Conservation (phyloP, 169 alveolate genomes). For the Cytauxzoon felis region DNA sequence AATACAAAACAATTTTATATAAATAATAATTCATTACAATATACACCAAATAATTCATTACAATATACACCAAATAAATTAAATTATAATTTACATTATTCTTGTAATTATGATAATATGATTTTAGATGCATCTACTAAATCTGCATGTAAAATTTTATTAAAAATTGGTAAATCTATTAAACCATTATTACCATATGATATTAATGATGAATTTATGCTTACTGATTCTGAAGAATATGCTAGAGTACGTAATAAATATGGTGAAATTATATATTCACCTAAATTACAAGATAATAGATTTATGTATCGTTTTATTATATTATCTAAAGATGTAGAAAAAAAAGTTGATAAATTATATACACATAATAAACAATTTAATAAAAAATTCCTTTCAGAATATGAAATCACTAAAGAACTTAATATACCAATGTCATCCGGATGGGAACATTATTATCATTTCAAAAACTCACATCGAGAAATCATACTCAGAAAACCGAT, state of each 20-base stretch:
- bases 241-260: constrained; percentile 35
- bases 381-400: constrained; percentile 53
- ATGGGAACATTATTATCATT: constrained; percentile 62
- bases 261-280: constrained; percentile 59
- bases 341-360: constrained; percentile 46
- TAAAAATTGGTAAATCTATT: constrained; percentile 1
- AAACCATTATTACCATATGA: constrained; percentile 35
- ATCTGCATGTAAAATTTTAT: constrained; percentile 30
- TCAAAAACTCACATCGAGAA: constrained; percentile 52
- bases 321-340: constrained; percentile 53
- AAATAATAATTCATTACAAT: too few relatives aligned
- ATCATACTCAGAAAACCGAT: constrained; percentile 52
- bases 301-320: constrained; percentile 59
- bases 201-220: constrained; percentile 58
- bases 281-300: constrained; percentile 46
- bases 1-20: neutral
- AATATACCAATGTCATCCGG: constrained; percentile 64
- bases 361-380: neutral
- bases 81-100: neutral
- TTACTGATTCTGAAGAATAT: constrained; percentile 61
- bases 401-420: constrained; percentile 36
- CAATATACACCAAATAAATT: too few relatives aligned
- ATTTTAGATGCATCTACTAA: constrained; percentile 42
- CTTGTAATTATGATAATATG: neutral
- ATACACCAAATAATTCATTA: too few relatives aligned